Conservation (phyloP, 2,329 filamentous ascomycete species). For the Aureobasidium sp. region DNA sequence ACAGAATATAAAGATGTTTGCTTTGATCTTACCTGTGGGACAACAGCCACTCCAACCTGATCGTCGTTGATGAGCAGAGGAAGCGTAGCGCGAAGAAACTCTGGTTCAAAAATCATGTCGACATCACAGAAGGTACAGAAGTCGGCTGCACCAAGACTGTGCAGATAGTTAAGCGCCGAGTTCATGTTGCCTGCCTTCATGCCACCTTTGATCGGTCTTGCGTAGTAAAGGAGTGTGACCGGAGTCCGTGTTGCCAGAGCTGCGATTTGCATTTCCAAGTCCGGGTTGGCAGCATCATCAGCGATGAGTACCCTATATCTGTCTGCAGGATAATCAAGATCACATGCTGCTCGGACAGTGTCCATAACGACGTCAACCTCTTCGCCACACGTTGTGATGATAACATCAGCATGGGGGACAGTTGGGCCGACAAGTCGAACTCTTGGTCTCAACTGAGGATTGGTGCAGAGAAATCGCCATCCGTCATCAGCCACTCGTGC, state of each 20-base stretch:
- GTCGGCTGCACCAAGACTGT: constrained; percentile 9
- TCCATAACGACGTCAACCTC: constrained; percentile 46
- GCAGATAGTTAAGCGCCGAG: constrained; percentile 12
- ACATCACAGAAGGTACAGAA: constrained; percentile 17
- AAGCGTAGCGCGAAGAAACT: constrained; percentile 66
- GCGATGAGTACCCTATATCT: constrained; percentile 41
- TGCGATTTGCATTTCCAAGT: constrained; percentile 39
- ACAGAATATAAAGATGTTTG: too few relatives aligned
- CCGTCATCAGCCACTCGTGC: constrained; percentile 11
- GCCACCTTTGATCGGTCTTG: constrained; percentile 46
- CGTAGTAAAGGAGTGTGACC: constrained; percentile 43
- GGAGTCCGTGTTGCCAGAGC: constrained; percentile 39
- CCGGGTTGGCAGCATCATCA: constrained; percentile 43
- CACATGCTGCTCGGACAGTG: constrained; percentile 41
- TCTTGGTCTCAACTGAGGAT: background rate
- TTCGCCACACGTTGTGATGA: constrained; percentile 51
- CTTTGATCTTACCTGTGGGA: constrained; percentile 38
- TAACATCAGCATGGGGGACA: constrained; percentile 40
- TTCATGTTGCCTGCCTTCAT: constrained; percentile 21
- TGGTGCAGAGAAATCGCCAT: constrained; percentile 13
- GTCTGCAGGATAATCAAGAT: constrained; percentile 45
- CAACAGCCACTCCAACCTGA: constrained; percentile 64
- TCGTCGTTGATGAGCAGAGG: constrained; percentile 62
- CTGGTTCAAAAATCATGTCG: constrained; percentile 71
- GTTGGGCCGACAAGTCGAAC: constrained; percentile 1